Evolutionary conservation across 2,329 filamentous ascomycete genomes (phyloP), one percentile per base, ranked within the genome.

Genomic region (Phaeophleospora eucalypticola): DNA sequence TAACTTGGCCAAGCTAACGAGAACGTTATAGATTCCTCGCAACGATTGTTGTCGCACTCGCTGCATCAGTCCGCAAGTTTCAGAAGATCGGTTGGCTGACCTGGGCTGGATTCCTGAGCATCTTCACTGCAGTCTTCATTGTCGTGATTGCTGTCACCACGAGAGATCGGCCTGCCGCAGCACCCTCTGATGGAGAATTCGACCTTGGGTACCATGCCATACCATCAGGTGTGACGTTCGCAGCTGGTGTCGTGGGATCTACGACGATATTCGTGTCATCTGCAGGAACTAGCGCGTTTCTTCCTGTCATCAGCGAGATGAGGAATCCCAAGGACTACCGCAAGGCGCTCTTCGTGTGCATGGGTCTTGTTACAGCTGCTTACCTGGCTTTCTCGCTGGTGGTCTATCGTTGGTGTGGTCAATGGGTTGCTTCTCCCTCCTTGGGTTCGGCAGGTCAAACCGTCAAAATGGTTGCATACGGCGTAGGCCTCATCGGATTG

Each of bases 281-380:
- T 4, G 77, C 80, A 0, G 58, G 76, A 15, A 82, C 80, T 0
- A 77, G 75, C 0, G 78, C 79, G 1, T 84, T 83, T 58, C 65
- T 84, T 1, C 79, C 80, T 3, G 78, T 85, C 48, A 84, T 84
- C 43, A 78, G 76, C 0, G 82, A 85, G 66, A 85, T 85, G 80
- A 70, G 68, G 35, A 70, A 73, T 21, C 81, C 81, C 0, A 70
- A 69, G 16, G 78, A 83, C 54, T 84, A 78, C 62, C 73, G 72
- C 49, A 83, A 82, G 61, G 75, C 81, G 0, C 69, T 84, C 0
- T 82, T 75, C 57, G 63, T 75, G 12, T 80, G 77, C 63, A 81
- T 82, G 79, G 68, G 64, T 14, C 63, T 83, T 42, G 78, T 81
- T 3, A 77, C 75, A 0, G 70, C 73, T 0, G 74, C 75, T 0